phyloP scores from a whole-genome alignment of 2,329 filamentous ascomycete species.

The Colletotrichum scovillei region DNA sequence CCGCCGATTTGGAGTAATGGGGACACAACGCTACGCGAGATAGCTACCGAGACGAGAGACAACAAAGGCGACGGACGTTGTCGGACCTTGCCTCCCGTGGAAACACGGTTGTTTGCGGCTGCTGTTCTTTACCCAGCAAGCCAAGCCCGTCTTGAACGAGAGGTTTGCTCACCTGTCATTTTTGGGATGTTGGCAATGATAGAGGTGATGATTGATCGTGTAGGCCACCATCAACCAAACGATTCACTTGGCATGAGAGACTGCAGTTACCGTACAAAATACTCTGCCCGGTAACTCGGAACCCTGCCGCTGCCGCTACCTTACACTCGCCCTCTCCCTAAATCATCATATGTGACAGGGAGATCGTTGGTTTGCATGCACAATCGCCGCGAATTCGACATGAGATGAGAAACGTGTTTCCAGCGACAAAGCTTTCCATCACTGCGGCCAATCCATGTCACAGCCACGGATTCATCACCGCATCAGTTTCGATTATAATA shows the following conservation, averaged over 20 bases:
- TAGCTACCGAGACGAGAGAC: conserved; percentile 16
- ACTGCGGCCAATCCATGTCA: neutral
- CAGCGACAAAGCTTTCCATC: neutral
- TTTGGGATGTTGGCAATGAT: neutral
- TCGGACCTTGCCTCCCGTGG: neutral
- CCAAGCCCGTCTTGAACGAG: neutral
- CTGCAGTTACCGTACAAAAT: neutral
- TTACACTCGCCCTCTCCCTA: neutral
- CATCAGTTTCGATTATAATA: neutral
- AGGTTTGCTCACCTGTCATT: neutral
- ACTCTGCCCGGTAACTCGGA: neutral
- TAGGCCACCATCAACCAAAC: conserved; percentile 16
- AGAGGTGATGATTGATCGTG: neutral
- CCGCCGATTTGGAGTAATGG: conserved; percentile 20
- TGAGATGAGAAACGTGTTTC: conserved; percentile 14
- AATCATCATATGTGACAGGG: neutral
- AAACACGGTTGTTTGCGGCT: conserved; percentile 7
- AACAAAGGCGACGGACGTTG: conserved; percentile 3
- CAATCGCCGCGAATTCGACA: conserved; percentile 10
- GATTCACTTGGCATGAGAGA: conserved; percentile 13
- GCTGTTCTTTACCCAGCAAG: neutral
- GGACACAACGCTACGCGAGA: conserved; percentile 25
- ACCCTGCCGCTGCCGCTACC: neutral
- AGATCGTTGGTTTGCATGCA: conserved; percentile 1
- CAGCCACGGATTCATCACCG: neutral